A percentile compares a stretch with the other conserved stretches of the same genome.
phyloP scores from a whole-genome alignment of 2,329 filamentous ascomycete genomes.

The Hypoxylon sp. region DNA sequence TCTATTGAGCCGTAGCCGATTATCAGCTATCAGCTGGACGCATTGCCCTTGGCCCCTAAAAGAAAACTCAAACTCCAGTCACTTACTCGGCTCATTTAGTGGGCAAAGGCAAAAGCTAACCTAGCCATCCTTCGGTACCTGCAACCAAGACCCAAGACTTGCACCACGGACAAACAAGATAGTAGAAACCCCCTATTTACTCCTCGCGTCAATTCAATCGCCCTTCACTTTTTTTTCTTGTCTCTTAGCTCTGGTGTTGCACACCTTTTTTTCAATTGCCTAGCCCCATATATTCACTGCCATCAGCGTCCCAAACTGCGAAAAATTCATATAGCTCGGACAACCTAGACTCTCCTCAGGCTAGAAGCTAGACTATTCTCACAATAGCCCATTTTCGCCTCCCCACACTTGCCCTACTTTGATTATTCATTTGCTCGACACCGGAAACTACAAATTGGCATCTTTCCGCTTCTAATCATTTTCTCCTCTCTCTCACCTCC shows the following conservation, averaged over 20 bases:
- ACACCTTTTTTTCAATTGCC: not conserved
- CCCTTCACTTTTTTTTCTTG: slow-evolving; percentile 4
- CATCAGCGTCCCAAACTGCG: not conserved
- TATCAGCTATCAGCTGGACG: slow-evolving; percentile 9
- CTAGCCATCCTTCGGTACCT: not conserved
- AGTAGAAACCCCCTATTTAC: slow-evolving; percentile 10
- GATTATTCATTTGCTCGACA: slow-evolving; percentile 37
- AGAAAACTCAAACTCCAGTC: not conserved
- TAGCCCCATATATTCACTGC: not conserved
- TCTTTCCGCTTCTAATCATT: slow-evolving; percentile 42
- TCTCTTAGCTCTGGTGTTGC: not conserved
- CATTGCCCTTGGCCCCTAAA: not conserved
- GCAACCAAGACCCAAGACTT: not conserved
- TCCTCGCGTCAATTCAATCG: slow-evolving; percentile 11
- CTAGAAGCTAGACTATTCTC: slow-evolving; percentile 1
- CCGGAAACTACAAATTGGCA: slow-evolving; percentile 51
- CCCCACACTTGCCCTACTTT: slow-evolving; percentile 43
- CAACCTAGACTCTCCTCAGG: slow-evolving; percentile 29
- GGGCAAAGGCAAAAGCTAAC: slow-evolving; percentile 14
- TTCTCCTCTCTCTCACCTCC: slow-evolving; percentile 34
- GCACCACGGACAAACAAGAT: slow-evolving; percentile 24
- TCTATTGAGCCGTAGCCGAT: slow-evolving; percentile 1
- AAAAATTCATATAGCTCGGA: slow-evolving; percentile 29
- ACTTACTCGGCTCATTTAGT: slow-evolving; percentile 8
- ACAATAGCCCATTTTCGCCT: slow-evolving; percentile 38